These are phyloP conservation scores for Colletotrichum sp. DNA, from an alignment of 2,329 filamentous ascomycete genomes.

Conservation along the genomic window DNA sequence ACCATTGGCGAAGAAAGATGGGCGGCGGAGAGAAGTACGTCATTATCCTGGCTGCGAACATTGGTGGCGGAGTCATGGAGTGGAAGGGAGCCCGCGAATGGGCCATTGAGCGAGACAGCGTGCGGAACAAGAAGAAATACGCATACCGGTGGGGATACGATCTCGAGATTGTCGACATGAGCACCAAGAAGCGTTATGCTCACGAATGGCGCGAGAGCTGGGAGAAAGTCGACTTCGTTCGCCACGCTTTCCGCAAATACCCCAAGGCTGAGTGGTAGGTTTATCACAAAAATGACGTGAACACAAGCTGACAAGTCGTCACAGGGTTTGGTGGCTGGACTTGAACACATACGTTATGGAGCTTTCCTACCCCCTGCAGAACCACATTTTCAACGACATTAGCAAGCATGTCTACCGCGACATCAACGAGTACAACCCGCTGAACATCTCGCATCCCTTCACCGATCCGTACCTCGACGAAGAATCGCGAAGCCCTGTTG, in stretches of 20 bases:
- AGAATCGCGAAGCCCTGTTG: constrained; percentile 72
- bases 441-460: constrained; percentile 89
- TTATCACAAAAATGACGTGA: not conserved
- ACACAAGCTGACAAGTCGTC: not conserved
- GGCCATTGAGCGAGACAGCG: constrained; percentile 96
- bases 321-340: constrained; percentile 98
- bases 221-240: constrained; percentile 97
- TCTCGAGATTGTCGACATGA: constrained; percentile 96
- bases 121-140: constrained; percentile 94
- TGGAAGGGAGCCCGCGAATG: constrained; percentile 98
- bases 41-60: constrained; percentile 90
- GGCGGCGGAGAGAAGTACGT: constrained; percentile 92
- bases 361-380: constrained; percentile 85
- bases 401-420: constrained; percentile 83
- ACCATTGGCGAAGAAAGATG: constrained; percentile 75
- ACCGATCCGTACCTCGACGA: constrained; percentile 77
- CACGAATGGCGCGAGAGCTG: constrained; percentile 99
- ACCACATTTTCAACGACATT: constrained; percentile 87
- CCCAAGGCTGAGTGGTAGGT: constrained; percentile 93
- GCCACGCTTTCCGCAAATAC: constrained; percentile 89
- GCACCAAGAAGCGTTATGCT: constrained; percentile 96
- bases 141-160: constrained; percentile 90
- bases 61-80: constrained; percentile 97
- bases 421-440: constrained; percentile 94
- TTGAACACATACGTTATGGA: constrained; percentile 99